A percentile compares a stretch with the other conserved stretches of the same genome.
Conservation (phyloP, 2,329 filamentous ascomycete genomes). For the Zopfia rhizophila region DNA sequence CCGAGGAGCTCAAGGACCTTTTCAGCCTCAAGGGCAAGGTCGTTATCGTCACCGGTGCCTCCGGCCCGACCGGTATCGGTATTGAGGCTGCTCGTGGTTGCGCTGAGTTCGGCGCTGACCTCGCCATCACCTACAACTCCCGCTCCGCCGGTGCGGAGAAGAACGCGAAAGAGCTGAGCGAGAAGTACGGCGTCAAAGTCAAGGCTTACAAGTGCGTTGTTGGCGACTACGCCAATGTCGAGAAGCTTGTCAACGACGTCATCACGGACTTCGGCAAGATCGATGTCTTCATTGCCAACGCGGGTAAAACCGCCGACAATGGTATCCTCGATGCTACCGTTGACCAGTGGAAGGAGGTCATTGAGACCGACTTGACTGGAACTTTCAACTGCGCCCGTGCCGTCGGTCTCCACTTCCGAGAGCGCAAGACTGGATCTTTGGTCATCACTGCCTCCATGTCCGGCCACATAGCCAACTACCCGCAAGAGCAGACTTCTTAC, state of each 20-base stretch:
- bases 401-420: constrained; percentile 81
- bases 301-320: constrained; percentile 74
- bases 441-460: constrained; percentile 80
- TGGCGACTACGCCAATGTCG: constrained; percentile 65
- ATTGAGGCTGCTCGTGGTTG: constrained; percentile 73
- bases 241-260: constrained; percentile 68
- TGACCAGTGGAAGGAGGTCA: constrained; percentile 78
- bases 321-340: constrained; percentile 76
- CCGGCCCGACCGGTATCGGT: constrained; percentile 73
- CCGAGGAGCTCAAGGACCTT: constrained; percentile 67
- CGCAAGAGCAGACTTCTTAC: constrained; percentile 68
- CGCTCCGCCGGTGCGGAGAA: constrained; percentile 70
- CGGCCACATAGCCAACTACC: constrained; percentile 85
- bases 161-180: constrained; percentile 70
- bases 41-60: constrained; percentile 63
- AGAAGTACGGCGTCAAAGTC: constrained; percentile 71
- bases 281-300: constrained; percentile 75
- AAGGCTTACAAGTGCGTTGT: constrained; percentile 75
- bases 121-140: constrained; percentile 74
- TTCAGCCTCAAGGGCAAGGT: constrained; percentile 65
- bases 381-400: constrained; percentile 89
- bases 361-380: constrained; percentile 88
- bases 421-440: constrained; percentile 71
- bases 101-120: constrained; percentile 71
- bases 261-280: constrained; percentile 76